Conservation (phyloP, 345 rosid species). For the Psidium friedrichsthalianum region DNA sequence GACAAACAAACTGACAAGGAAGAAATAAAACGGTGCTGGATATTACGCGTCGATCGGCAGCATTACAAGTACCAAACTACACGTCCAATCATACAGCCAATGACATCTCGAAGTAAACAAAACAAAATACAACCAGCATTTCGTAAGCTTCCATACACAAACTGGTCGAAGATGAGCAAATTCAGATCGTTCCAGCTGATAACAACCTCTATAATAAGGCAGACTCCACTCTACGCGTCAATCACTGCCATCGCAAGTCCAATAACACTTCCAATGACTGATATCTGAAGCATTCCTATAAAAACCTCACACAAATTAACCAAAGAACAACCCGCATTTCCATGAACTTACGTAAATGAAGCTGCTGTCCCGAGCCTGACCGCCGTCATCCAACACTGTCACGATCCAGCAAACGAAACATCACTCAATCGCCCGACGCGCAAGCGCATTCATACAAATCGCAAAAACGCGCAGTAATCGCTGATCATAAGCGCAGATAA, state of each 20-base stretch:
- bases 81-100: background rate
- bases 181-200: background rate
- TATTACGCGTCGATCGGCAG: background rate
- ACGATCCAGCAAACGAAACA: background rate
- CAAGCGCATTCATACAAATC: background rate
- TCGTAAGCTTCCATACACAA: background rate
- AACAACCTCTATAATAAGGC: background rate
- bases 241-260: background rate
- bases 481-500: background rate
- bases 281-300: background rate
- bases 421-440: background rate
- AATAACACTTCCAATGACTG: background rate
- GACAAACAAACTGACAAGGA: background rate
- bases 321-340: background rate
- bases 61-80: background rate
- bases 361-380: constrained; percentile 69
- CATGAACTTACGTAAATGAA: constrained; percentile 73
- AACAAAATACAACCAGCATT: background rate
- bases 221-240: background rate
- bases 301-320: background rate
- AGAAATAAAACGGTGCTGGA: background rate
- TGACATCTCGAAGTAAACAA: background rate
- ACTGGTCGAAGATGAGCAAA: background rate
- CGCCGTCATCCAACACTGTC: constrained; percentile 71
- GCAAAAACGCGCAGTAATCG: background rate